Evolutionary conservation across 106 monocot genomes (phyloP).

Genomic region (Triglochin maritima): DNA sequence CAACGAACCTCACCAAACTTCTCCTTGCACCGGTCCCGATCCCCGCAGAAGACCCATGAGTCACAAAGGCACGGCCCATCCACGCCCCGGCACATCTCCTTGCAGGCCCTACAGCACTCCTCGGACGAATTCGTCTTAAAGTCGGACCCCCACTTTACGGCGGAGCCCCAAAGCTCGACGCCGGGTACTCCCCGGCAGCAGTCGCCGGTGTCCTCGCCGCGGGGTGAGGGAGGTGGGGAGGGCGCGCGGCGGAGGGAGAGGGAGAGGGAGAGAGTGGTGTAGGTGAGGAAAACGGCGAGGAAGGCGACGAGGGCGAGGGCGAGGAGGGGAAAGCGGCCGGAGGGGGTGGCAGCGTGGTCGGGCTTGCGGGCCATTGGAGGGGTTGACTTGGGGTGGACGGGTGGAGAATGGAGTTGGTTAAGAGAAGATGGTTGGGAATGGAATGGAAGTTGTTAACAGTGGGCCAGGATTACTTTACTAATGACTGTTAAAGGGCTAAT

Average conservation of each 20-base stretch:
- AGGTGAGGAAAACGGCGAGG: constrained; percentile 33
- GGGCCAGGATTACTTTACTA: too few relatives aligned
- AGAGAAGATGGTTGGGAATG: too few relatives aligned
- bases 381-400: background rate
- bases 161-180: constrained; percentile 79
- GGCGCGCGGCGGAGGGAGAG: constrained; percentile 6
- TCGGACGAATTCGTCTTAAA: constrained; percentile 50
- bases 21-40: constrained; percentile 46
- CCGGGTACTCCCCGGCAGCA: constrained; percentile 73
- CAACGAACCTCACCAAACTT: constrained; percentile 61
- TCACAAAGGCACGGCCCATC: constrained; percentile 77
- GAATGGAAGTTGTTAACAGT: too few relatives aligned
- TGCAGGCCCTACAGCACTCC: constrained; percentile 82
- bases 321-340: constrained; percentile 2
- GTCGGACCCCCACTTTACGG: constrained; percentile 78
- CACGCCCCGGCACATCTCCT: constrained; percentile 47
- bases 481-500: too few relatives aligned
- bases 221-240: background rate
- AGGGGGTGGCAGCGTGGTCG: constrained; percentile 10
- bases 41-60: constrained; percentile 96
- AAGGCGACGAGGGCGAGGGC: constrained; percentile 25
- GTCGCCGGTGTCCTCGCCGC: constrained; percentile 13
- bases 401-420: background rate
- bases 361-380: constrained; percentile 26
- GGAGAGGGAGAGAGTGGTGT: constrained; percentile 29